These are phyloP conservation scores for Leishmania amazonensis DNA, from an alignment of 208 protist species.

Conservation along the genomic window DNA sequence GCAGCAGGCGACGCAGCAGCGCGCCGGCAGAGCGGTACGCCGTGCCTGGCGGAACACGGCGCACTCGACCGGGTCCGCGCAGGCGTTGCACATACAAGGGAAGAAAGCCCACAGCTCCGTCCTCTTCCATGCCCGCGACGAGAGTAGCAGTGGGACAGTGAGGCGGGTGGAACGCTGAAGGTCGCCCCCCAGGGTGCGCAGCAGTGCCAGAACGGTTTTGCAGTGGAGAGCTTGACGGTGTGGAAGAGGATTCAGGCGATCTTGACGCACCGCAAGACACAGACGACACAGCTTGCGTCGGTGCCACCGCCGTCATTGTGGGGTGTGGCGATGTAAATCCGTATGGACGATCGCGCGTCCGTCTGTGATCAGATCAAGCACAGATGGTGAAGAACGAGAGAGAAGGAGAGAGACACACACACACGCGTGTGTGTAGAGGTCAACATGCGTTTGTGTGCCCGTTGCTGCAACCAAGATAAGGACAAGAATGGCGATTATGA, in stretches of 20 bases:
- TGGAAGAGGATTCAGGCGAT: neutral
- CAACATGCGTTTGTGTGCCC: neutral
- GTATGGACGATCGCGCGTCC: neutral
- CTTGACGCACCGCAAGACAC: neutral
- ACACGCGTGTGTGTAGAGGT: neutral
- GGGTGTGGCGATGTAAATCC: neutral
- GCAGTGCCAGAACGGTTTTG: neutral
- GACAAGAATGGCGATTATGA: neutral
- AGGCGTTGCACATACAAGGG: constrained; percentile 25
- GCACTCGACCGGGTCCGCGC: constrained; percentile 51
- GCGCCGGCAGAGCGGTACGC: constrained; percentile 53
- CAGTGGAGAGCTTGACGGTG: neutral
- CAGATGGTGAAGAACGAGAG: constrained; percentile 1
- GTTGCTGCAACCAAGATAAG: neutral
- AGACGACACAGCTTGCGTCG: neutral
- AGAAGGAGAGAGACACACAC: neutral
- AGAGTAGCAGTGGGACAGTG: neutral
- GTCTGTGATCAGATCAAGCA: neutral
- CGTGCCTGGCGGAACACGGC: constrained; percentile 44
- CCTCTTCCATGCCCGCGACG: constrained; percentile 5
- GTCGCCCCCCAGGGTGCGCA: neutral
- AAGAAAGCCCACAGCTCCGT: neutral
- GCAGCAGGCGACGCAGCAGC: constrained; percentile 29
- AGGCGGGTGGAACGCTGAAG: neutral
- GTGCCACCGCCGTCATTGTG: neutral